Conservation (phyloP, 768 basidiomycete species). For the Pholiota microspora region DNA sequence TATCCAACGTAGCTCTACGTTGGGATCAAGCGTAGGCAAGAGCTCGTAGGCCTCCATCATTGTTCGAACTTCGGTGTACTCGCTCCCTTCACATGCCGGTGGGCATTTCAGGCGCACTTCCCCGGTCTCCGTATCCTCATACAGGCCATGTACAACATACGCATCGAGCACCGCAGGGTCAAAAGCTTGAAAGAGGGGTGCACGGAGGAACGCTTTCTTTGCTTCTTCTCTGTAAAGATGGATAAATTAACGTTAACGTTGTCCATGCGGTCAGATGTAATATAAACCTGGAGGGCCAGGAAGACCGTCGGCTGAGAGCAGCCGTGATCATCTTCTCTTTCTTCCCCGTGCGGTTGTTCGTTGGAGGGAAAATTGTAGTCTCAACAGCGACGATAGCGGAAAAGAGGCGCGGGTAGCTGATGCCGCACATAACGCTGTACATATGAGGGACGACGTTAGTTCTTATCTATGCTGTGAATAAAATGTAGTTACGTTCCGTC, state of each 20-base stretch:
- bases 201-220: slow-evolving; percentile 15
- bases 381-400: slow-evolving; percentile 18
- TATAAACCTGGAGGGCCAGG: slow-evolving; percentile 24
- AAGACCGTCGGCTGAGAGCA: slow-evolving; percentile 19
- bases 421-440: slow-evolving; percentile 17
- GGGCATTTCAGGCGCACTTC: slow-evolving; percentile 21
- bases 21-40: slow-evolving; percentile 23
- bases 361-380: slow-evolving; percentile 19
- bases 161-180: slow-evolving; percentile 20
- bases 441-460: background rate
- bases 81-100: slow-evolving; percentile 23
- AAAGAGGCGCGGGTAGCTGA: slow-evolving; percentile 23
- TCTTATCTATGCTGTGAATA: background rate
- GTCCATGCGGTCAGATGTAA: background rate
- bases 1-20: slow-evolving; percentile 24
- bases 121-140: slow-evolving; percentile 19
- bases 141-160: slow-evolving; percentile 21
- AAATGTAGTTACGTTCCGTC: slow-evolving; percentile 19
- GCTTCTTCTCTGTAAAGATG: slow-evolving; percentile 21
- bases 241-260: background rate
- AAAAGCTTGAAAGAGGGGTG: slow-evolving; percentile 21
- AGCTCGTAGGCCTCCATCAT: slow-evolving; percentile 27
- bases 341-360: slow-evolving; percentile 2
- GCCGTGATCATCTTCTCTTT: slow-evolving; percentile 7
- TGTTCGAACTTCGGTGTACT: slow-evolving; percentile 20